Conservation (phyloP, 371 early-diverging fungal genomes). For the Fennellomyces sp. region DNA sequence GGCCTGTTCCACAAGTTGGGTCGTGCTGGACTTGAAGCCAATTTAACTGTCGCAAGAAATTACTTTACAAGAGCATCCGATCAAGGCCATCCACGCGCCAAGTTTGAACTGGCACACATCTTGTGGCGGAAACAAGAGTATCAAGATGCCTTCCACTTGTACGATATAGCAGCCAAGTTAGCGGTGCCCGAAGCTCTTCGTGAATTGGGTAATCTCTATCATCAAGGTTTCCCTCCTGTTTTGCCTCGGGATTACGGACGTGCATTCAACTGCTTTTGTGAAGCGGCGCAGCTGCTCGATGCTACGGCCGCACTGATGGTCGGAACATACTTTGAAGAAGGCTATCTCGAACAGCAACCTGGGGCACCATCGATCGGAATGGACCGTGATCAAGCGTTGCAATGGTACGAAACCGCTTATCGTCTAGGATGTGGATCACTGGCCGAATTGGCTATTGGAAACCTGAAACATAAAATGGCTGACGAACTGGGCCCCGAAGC, state of each 20-base stretch:
- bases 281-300: conserved; percentile 20
- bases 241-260: conserved; percentile 12
- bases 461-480: conserved; percentile 19
- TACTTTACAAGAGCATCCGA: conserved; percentile 36
- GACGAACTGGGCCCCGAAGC: neutral
- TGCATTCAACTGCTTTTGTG: conserved; percentile 21
- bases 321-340: conserved; percentile 29
- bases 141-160: conserved; percentile 29
- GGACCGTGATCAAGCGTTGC: conserved; percentile 15
- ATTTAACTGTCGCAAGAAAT: conserved; percentile 28
- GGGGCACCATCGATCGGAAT: conserved; percentile 7
- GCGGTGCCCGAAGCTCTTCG: conserved; percentile 21
- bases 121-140: conserved; percentile 26
- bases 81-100: conserved; percentile 34
- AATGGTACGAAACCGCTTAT: conserved; percentile 24
- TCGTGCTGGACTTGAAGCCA: conserved; percentile 23
- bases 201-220: conserved; percentile 20
- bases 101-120: conserved; percentile 30
- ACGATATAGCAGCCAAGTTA: conserved; percentile 19
- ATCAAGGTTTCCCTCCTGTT: conserved; percentile 18
- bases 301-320: conserved; percentile 21
- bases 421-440: conserved; percentile 10
- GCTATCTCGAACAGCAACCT: conserved; percentile 10
- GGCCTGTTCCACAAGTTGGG: conserved; percentile 34
- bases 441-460: conserved; percentile 21